Evolutionary conservation across 1,284 basidiomycete genomes (phyloP), one percentile per base, ranked within the genome.

Genomic region (Cutaneotrichosporon arboriforme): DNA sequence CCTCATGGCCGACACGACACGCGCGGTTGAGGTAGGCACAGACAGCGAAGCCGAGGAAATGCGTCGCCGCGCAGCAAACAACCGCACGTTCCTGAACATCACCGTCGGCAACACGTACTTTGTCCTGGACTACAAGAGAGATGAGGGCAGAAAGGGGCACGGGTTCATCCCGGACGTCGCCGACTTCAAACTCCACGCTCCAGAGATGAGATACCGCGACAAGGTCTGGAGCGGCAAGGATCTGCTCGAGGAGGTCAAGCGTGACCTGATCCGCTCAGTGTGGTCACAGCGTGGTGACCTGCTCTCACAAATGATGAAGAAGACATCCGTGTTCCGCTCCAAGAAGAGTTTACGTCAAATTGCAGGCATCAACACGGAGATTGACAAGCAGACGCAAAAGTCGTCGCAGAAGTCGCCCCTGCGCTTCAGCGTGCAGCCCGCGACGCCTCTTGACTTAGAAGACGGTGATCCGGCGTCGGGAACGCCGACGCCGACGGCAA

Each of bases 181-280:
- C 61, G 79, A 81, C 57, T 74, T 82, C 52, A 77, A 77, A 33
- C 77, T 80, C 67, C 69, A 73, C 42, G 76, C 77, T 13, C 81
- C 81, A 4, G 66, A 68, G 13, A 71, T 96, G 45, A 84, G 87
- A 64, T 93, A 90, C 72, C 81, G 83, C 59, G 90, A 93, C 69
- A 85, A 89, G 71, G 91, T 90, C 0, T 90, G 84, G 83, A 74
- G 88, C 80, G 89, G 89, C 61, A 85, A 89, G 68, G 88, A 91
- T 57, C 67, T 92, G 33, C 84, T 90, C 15, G 83, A 88, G 61
- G 84, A 83, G 46, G 86, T 90, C 46, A 88, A 86, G 70, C 84
- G 85, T 65, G 74, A 76, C 54, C 66, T 73, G 52, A 65, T 69
- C 26, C 64, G 63, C 39, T 66, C 67, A 21, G 66, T 70, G 1